Conservation (phyloP, 176 grass and related monocot species). For the Ensete glaucum region DNA sequence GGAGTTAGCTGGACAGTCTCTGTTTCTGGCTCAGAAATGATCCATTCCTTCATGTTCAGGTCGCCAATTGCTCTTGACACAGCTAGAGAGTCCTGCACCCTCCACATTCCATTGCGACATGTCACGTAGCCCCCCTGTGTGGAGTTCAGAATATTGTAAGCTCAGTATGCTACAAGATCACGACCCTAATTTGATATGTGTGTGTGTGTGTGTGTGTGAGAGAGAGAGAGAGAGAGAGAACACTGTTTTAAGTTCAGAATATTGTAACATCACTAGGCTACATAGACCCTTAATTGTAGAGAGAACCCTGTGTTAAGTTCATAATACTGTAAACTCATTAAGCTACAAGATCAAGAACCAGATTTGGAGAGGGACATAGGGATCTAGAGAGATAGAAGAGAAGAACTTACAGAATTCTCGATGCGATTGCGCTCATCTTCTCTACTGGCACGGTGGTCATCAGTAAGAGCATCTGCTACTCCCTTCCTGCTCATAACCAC, state of each 20-base stretch:
- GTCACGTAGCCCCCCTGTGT: conserved; percentile 1
- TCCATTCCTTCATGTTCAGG: conserved; percentile 37
- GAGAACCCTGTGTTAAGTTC: too few relatives aligned
- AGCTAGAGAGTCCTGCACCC: conserved; percentile 17
- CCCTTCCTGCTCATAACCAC: conserved; percentile 40
- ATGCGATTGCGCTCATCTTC: conserved; percentile 56
- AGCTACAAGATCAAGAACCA: too few relatives aligned
- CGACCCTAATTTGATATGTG: too few relatives aligned
- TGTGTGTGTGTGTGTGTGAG: too few relatives aligned
- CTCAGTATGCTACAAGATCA: neutral
- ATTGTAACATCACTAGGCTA: too few relatives aligned
- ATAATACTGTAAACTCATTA: too few relatives aligned
- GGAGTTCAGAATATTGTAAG: neutral
- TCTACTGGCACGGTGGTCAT: conserved; percentile 46
- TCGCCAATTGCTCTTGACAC: conserved; percentile 59
- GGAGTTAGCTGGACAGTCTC: conserved; percentile 11
- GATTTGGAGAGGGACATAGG: neutral
- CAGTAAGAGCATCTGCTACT: conserved; percentile 44
- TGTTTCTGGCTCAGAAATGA: conserved; percentile 42
- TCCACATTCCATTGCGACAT: conserved; percentile 6
- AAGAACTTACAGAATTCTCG: conserved; percentile 32
- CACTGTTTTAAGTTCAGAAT: too few relatives aligned
- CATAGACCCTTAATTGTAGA: too few relatives aligned
- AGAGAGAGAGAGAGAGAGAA: too few relatives aligned
- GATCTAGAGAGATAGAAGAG: neutral